Evolutionary conservation across 106 monocot genomes (phyloP).

Genomic region (Dendrobium nobile): DNA sequence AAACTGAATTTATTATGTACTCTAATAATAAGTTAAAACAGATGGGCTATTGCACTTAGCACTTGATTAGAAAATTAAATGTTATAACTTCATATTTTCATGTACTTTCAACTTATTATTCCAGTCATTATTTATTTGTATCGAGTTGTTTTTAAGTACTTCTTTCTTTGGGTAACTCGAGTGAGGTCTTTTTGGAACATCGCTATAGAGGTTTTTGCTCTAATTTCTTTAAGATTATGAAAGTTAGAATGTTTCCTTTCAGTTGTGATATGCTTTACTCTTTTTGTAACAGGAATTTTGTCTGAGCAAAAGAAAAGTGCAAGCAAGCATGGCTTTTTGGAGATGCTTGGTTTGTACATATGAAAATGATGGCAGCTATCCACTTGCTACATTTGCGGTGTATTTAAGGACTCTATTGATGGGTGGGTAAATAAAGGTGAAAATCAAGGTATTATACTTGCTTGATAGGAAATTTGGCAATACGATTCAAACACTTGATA

Average conservation of each 20-base stretch:
- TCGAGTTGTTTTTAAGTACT: no score
- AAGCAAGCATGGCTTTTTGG: conserved; percentile 25
- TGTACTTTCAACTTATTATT: no score
- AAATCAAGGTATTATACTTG: conserved; percentile 27
- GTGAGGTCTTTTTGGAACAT: no score
- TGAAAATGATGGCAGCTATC: conserved; percentile 37
- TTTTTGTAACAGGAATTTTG: conserved; percentile 3
- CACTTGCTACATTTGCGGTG: conserved; percentile 54
- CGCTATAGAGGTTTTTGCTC: no score
- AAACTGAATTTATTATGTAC: no score
- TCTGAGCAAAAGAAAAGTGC: neutral
- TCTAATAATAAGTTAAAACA: no score
- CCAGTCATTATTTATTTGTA: no score
- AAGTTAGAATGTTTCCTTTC: neutral
- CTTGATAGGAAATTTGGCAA: neutral
- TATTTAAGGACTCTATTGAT: conserved; percentile 27
- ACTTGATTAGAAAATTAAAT: no score
- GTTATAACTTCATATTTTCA: no score
- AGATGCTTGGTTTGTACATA: conserved; percentile 50
- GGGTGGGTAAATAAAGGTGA: conserved; percentile 14
- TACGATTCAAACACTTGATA: neutral
- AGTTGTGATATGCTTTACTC: neutral
- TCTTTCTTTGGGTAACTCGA: no score
- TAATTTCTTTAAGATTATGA: neutral
- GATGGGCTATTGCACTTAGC: no score